Base-by-base conservation (phyloP, 2,329 filamentous ascomycete genomes). In the Aspergillus tubingensis region DNA sequence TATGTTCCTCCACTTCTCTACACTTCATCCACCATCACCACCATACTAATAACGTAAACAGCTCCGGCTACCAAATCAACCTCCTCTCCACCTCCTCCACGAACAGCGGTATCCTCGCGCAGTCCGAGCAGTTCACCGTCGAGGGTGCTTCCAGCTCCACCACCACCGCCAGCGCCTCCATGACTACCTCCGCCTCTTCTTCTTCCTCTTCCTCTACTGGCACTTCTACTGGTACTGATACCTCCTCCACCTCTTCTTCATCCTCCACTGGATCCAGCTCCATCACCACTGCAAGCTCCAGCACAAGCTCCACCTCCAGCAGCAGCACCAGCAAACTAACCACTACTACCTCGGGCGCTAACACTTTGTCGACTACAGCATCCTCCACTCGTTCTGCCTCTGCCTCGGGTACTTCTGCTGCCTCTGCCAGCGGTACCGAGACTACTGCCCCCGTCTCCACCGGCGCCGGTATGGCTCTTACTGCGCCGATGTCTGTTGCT, bases 101-200 rank as follows among this genome's bases (percentile, higher is more conserved):
- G 36, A 79, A 77, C 67, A 72, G 61, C 21, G 78, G 78, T 13
- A 78, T 80, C 61, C 72, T 80, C 36, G 75, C 77, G 7, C 77
- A 80, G 67, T 76, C 74, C 17, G 54, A 70, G 43, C 71, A 75
- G 54, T 76, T 76, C 68, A 70, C 69, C 53, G 68, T 75, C 54
- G 67, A 67, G 53, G 60, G 54, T 32, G 57, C 63, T 32, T 59
- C 62, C 21, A 41, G 61, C 59, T 63, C 65, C 17, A 60, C 51
- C 50, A 57, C 62, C 15, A 50, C 38, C 25, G 44, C 60, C 48
- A 55, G 59, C 47, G 53, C 64, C 25, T 62, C 67, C 27, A 57
- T 63, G 41, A 41, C 60, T 19, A 53, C 58, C 21, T 55, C 62
- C 21, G 49, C 47, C n/a, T 52, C 57, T 25, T 56, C 67, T 21